Base-by-base conservation (phyloP, 2,329 filamentous ascomycete genomes). In the Elsinoe fawcettii region DNA sequence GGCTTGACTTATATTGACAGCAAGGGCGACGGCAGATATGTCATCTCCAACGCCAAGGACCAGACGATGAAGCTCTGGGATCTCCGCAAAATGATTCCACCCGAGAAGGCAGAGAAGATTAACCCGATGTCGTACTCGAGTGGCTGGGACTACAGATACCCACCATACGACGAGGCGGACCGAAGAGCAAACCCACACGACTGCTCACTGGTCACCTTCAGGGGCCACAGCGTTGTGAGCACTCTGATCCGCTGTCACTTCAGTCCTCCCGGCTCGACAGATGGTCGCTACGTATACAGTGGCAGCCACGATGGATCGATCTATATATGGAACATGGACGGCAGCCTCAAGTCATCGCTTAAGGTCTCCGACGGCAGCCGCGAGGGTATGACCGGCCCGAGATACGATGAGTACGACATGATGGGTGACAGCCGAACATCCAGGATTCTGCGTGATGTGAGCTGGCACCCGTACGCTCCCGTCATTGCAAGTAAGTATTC, bases 1-100 rank as follows among this genome's bases (percentile, higher is more conserved):
- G 82, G 82, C 5, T 64, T 86, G 51, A 85, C 83, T 0, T 85
- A 84, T 60, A 81, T 86, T 32, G 83, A 85, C 67, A 92, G 87
- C 71, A 92, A 97, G 78, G 89, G 88, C 39, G 90, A 96, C 66
- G 83, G 84, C 2, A 82, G 92, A 58, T 97, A 97, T 69, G 87
- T 97, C 7, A 81, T 99, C 23, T 91, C 86, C 63, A 99, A 99
- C 66, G 89, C 84, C 60, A 99, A 97, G 69, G 93, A 99, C 67
- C 93, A 97, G 71, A 92, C 86, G 41, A 95, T 95, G 83, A 97
- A 97, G 73, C 79, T 99, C 0, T 99, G 93, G 93, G 93, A 99
- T 70, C 70, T 96, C 57, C 80, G 92, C 54, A 95, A 88, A 78
- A 92, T 90, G 79, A 88, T 93, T 77, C 84, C 84, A 4, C 86